phyloP scores from a whole-genome alignment of 352 stramenopile species.

The Plasmopara muralis region DNA sequence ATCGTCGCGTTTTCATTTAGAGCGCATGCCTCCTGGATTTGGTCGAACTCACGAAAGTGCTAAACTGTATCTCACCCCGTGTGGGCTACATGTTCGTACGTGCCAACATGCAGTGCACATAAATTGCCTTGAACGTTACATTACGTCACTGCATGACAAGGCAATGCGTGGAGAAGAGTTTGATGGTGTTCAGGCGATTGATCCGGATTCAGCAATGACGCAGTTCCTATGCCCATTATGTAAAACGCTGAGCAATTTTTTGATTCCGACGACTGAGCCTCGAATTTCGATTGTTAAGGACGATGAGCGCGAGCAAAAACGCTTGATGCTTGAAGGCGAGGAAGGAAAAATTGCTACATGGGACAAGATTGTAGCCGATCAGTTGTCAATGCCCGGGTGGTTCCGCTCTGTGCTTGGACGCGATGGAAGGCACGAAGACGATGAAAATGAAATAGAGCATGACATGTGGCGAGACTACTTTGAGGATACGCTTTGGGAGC shows the following conservation, averaged over 20 bases:
- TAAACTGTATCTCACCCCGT: constrained; percentile 71
- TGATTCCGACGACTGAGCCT: constrained; percentile 75
- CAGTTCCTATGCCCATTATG: constrained; percentile 91
- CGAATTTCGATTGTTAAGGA: constrained; percentile 18
- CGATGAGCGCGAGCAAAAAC: constrained; percentile 20
- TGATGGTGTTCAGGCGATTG: constrained; percentile 82
- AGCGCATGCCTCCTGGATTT: constrained; percentile 41
- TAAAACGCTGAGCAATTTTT: constrained; percentile 89
- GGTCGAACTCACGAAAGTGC: constrained; percentile 40
- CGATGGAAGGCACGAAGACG: constrained; percentile 42
- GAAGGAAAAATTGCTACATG: constrained; percentile 27
- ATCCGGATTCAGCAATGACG: constrained; percentile 83
- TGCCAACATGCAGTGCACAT: constrained; percentile 85
- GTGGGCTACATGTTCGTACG: constrained; percentile 75
- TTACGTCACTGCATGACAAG: constrained; percentile 80
- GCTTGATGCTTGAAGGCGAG: constrained; percentile 6
- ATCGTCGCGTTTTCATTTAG: constrained; percentile 33
- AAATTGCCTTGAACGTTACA: constrained; percentile 82
- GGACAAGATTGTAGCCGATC: constrained; percentile 54
- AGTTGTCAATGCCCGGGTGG: constrained; percentile 59
- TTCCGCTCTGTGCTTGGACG: constrained; percentile 63
- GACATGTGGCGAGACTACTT: constrained; percentile 85
- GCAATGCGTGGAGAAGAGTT: constrained; percentile 84
- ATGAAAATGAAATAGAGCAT: constrained; percentile 50
- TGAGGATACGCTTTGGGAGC: constrained; percentile 82